Conservation (phyloP, 192 early-diverging fungal genomes). For the Coemansia sp. region DNA sequence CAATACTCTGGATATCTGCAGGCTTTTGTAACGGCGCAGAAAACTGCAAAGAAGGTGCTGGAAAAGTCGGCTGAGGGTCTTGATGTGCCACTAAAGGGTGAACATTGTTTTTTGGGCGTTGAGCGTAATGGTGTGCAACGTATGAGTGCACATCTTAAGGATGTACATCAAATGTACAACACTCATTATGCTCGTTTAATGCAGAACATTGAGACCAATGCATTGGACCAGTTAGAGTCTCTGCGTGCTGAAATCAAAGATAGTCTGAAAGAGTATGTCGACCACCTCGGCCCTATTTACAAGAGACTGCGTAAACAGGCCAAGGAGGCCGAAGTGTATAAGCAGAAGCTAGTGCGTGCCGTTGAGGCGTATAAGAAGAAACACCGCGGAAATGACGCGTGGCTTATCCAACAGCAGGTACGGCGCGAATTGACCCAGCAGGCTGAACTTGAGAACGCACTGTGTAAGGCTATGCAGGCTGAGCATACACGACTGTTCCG, state of each 20-base stretch:
- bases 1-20: conserved; percentile 30
- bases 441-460: conserved; percentile 40
- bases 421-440: conserved; percentile 40
- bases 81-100: conserved; percentile 27
- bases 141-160: conserved; percentile 22
- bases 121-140: conserved; percentile 35
- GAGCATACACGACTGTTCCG: conserved; percentile 30
- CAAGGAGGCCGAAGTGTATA: conserved; percentile 36
- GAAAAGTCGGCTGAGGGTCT: conserved; percentile 38
- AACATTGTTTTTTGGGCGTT: conserved; percentile 35
- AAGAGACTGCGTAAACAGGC: conserved; percentile 42
- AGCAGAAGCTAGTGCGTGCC: conserved; percentile 37
- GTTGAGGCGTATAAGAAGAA: conserved; percentile 41
- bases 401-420: conserved; percentile 41
- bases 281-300: conserved; percentile 44
- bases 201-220: conserved; percentile 31
- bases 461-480: conserved; percentile 39
- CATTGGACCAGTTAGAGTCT: conserved; percentile 22
- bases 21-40: conserved; percentile 22
- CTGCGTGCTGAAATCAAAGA: conserved; percentile 41
- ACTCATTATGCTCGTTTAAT: conserved; percentile 23
- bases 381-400: conserved; percentile 28
- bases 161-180: conserved; percentile 34
- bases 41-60: conserved; percentile 23
- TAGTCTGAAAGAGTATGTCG: conserved; percentile 34